Conservation (phyloP, 2,329 filamentous ascomycete genomes). For the Epichloe hybrida region DNA sequence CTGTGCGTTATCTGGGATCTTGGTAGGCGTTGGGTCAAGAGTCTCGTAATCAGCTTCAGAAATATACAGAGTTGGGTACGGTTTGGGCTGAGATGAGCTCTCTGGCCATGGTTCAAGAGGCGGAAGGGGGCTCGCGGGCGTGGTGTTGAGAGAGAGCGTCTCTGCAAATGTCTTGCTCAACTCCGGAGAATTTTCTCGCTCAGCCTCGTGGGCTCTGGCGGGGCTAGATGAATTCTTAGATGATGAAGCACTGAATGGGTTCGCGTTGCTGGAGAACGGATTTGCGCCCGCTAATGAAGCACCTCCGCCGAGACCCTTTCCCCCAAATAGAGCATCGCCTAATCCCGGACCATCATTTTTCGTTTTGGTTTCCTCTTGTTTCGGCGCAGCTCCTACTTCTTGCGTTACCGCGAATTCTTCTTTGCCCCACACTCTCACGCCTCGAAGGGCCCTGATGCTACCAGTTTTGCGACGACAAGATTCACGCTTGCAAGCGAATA, state of each 20-base stretch:
- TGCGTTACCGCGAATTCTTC: constrained; percentile 20
- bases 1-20: constrained; percentile 35
- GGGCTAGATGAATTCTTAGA: constrained; percentile 18
- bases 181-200: constrained; percentile 14
- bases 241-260: constrained; percentile 22
- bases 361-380: constrained; percentile 21
- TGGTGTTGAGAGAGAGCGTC: constrained; percentile 59
- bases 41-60: constrained; percentile 87
- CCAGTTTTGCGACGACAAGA: constrained; percentile 72
- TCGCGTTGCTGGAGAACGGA: constrained; percentile 43
- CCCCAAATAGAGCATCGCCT: constrained; percentile 59
- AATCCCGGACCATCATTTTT: constrained; percentile 30
- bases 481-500: constrained; percentile 69
- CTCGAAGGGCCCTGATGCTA: constrained; percentile 63
- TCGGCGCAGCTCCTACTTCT: constrained; percentile 18
- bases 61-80: constrained; percentile 68
- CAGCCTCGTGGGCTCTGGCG: constrained; percentile 15
- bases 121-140: constrained; percentile 19
- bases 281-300: constrained; percentile 28
- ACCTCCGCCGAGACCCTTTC: constrained; percentile 31
- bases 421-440: constrained; percentile 42
- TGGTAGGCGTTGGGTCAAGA: constrained; percentile 46
- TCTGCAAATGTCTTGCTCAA: constrained; percentile 56
- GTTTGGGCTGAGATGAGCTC: constrained; percentile 45
- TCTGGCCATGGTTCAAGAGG: constrained; percentile 64